phyloP scores from a whole-genome alignment of 352 stramenopile genomes.

The Pythium scleroteichum region DNA sequence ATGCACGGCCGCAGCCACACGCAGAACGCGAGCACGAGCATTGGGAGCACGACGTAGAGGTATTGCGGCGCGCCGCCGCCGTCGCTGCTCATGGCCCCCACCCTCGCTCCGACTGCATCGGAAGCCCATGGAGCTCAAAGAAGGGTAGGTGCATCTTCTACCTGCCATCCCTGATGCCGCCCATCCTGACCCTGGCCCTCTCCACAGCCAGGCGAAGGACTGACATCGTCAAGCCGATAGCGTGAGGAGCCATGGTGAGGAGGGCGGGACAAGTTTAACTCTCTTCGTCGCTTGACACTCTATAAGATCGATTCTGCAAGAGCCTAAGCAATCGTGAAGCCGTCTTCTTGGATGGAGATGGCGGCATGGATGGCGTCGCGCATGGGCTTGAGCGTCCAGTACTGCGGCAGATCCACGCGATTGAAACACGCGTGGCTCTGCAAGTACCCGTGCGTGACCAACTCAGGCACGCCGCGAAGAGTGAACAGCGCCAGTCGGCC shows the following conservation, averaged over 20 bases:
- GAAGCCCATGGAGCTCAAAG: neutral
- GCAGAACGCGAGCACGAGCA: slow-evolving; percentile 1
- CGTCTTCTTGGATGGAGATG: neutral
- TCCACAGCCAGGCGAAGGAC: neutral
- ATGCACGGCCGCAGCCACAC: slow-evolving; percentile 10
- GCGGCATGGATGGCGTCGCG: slow-evolving; percentile 10
- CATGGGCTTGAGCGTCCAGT: slow-evolving; percentile 9
- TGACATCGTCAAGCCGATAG: neutral
- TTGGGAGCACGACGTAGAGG: slow-evolving; percentile 8
- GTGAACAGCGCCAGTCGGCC: slow-evolving; percentile 14
- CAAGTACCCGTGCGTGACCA: slow-evolving; percentile 36
- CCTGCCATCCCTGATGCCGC: no score
- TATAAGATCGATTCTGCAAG: no score
- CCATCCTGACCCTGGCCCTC: neutral
- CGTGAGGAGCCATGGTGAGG: neutral
- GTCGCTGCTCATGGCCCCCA: neutral
- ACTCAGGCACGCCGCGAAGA: slow-evolving; percentile 11
- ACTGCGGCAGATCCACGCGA: slow-evolving; percentile 9
- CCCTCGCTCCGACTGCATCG: neutral
- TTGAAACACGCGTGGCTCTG: slow-evolving; percentile 36
- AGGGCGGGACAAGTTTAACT: no score
- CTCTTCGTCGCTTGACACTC: no score
- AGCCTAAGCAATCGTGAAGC: slow-evolving; percentile 19
- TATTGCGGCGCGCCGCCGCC: slow-evolving; percentile 2
- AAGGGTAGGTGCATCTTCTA: no score